Percentiles rank a stretch among this genome's conserved stretches.
phyloP scores from a whole-genome alignment of 345 rosid species.

The Salix koriyanagi region DNA sequence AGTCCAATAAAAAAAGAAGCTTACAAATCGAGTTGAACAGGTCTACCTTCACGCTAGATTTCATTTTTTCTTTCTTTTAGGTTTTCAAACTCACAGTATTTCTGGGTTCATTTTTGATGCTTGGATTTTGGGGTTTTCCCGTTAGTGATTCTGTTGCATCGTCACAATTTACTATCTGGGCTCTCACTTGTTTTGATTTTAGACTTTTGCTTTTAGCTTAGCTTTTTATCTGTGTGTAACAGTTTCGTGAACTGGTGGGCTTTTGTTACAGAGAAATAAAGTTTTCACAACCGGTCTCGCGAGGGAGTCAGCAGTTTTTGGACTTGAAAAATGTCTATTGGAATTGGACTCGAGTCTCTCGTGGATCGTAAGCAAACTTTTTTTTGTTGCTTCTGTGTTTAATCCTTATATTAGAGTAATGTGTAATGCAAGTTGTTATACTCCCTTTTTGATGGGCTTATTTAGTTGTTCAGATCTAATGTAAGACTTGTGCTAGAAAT shows the following conservation, averaged over 20 bases:
- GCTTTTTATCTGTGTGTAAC: background rate
- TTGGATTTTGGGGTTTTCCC: background rate
- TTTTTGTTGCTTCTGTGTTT: background rate
- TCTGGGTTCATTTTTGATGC: background rate
- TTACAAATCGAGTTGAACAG: background rate
- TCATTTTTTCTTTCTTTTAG: background rate
- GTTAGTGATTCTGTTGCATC: background rate
- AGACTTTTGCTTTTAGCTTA: background rate
- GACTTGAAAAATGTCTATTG: constrained; percentile 43
- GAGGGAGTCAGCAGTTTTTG: background rate
- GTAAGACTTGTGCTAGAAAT: background rate
- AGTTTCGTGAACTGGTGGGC: background rate
- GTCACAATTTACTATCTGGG: background rate
- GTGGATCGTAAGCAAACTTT: constrained; percentile 56
- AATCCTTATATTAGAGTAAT: background rate
- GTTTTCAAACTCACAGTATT: background rate
- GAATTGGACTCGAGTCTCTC: constrained; percentile 75
- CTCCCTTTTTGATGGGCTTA: background rate
- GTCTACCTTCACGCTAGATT: background rate
- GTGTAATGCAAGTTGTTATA: background rate
- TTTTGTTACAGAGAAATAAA: background rate
- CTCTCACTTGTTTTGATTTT: background rate
- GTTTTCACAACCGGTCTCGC: background rate
- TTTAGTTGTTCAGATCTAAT: background rate
- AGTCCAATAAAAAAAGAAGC: background rate